These are phyloP conservation scores for Nakazawaea peltata DNA, from an alignment of 805 yeast genomes.

Conservation along the genomic window DNA sequence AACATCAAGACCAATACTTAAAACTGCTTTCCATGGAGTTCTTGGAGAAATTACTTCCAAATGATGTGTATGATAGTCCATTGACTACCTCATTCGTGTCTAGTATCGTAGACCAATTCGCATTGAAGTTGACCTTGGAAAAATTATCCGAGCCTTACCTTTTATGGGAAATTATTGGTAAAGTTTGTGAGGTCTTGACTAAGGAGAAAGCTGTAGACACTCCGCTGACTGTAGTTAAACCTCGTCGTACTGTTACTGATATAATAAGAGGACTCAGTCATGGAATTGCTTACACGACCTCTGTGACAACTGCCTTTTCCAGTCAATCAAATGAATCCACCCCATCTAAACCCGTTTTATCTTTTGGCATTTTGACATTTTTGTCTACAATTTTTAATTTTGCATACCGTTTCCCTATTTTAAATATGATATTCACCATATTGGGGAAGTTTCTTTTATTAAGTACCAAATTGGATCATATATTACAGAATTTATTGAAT, in stretches of 20 bases:
- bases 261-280: conserved; percentile 16
- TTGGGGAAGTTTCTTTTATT: conserved; percentile 7
- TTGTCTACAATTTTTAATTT: conserved; percentile 13
- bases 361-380: conserved; percentile 17
- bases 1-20: conserved; percentile 19
- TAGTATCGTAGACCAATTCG: conserved; percentile 32
- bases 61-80: conserved; percentile 30
- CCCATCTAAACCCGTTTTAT: not conserved
- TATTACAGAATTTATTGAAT: conserved; percentile 17
- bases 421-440: conserved; percentile 10
- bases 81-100: conserved; percentile 30
- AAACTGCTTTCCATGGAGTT: conserved; percentile 26
- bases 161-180: conserved; percentile 33
- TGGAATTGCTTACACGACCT: conserved; percentile 21
- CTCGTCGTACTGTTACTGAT: conserved; percentile 11
- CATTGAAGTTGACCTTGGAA: conserved; percentile 30
- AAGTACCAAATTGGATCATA: conserved; percentile 16
- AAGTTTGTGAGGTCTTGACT: conserved; percentile 10
- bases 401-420: conserved; percentile 13
- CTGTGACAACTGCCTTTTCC: conserved; percentile 13
- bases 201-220: not conserved
- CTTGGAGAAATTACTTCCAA: conserved; percentile 28
- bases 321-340: conserved; percentile 7
- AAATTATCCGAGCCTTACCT: conserved; percentile 45
- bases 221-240: too few relatives aligned